These are phyloP conservation scores for Rhazya stricta DNA, from an alignment of 257 asterid species.

Conservation along the genomic window DNA sequence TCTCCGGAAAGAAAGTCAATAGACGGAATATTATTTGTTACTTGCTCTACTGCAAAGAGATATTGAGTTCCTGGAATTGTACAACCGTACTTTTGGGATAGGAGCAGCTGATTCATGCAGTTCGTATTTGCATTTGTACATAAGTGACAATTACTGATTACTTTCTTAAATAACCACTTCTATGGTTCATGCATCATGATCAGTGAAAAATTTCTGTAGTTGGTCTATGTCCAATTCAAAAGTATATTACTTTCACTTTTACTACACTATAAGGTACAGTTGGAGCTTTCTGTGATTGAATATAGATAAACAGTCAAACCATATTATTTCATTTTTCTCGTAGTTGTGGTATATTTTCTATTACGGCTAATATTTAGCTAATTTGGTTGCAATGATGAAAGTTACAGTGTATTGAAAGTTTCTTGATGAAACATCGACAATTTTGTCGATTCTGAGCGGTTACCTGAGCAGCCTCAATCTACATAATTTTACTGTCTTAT, in stretches of 20 bases:
- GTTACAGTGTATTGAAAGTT: slow-evolving; percentile 20
- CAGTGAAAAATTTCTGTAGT: background rate
- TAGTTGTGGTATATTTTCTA: background rate
- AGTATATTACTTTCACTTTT: too few species aligned
- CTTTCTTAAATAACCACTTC: background rate
- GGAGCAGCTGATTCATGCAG: background rate
- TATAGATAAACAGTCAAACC: too few species aligned
- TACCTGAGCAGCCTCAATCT: slow-evolving; percentile 37
- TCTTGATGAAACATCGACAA: slow-evolving; percentile 46
- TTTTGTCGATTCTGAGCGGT: slow-evolving; percentile 60
- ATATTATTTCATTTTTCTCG: background rate
- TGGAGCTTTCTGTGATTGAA: too few species aligned
- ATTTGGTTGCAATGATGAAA: slow-evolving; percentile 23
- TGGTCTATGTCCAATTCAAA: background rate
- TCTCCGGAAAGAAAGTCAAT: too few species aligned
- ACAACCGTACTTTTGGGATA: background rate
- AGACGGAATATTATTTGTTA: background rate
- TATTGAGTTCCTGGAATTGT: background rate
- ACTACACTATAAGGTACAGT: too few species aligned
- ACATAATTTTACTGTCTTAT: background rate
- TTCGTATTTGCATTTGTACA: background rate
- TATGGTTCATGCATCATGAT: background rate
- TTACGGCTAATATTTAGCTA: background rate
- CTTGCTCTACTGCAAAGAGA: background rate
- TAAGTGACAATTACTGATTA: background rate